Base-by-base conservation (phyloP, 768 basidiomycete species). In the Collybia sordida region DNA sequence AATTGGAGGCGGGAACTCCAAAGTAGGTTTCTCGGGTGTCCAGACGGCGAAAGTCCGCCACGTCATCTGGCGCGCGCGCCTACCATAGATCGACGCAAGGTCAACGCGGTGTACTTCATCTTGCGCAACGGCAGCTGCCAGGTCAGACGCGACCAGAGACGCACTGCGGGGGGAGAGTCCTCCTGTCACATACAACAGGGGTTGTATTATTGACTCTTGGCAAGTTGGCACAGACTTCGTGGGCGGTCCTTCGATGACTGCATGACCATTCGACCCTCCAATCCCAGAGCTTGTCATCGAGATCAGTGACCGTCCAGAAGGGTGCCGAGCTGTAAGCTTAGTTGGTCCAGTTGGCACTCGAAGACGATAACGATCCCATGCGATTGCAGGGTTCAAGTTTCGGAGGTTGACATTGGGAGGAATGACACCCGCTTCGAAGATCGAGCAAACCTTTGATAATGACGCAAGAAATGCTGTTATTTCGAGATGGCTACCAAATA, bases 391-490 rank as follows among this genome's bases (percentile, higher is more conserved):
- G 51, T 78, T 78, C 6, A 57, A 62, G 0, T 47, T 53, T 11
- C 37, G 51, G 31, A 73, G 54, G 54, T 76, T 74, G 37, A 67
- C 68, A 18, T 70, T 72, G 0, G 77, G 75, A 1, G 77, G 75
- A 31, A 77, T 65, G 6, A 62, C 24, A 6, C 57, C 52, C 11
- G 58, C 61, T 42, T 69, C 54, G 43, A 78, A 66, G 17, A 76
- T 73, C 8, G 68, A 65, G 46, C 65, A 61, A 8, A 73, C 73
- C 56, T 79, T 79, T 21, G 64, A 67, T 21, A 79, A 56, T 0
- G 76, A 77, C 2, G 70, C 74, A 6, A 79, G 58, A 49, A 77
- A 79, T 0, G 77, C 71, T 0, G 69, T 65, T 15, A 72, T 71
- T 56, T 77, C 74, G 3, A 67, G 56, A 54, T 74, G 73, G 5